These are phyloP conservation scores for Podospora pseudopauciseta DNA, from an alignment of 495 filamentous ascomycete genomes.

Conservation along the genomic window DNA sequence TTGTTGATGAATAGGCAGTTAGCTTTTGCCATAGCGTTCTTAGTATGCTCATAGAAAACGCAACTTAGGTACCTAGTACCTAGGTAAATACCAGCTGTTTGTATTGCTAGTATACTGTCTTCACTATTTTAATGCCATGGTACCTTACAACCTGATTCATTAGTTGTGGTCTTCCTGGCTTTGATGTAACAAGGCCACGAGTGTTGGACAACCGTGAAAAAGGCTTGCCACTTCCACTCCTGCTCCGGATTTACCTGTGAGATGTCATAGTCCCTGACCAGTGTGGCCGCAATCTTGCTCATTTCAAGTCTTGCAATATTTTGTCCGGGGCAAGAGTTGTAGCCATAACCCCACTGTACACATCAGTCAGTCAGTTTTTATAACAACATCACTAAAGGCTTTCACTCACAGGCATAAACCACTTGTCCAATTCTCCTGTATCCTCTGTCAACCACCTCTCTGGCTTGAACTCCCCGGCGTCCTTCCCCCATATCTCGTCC, in stretches of 20 bases:
- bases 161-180: background rate
- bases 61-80: too few relatives aligned
- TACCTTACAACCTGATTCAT: background rate
- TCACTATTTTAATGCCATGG: too few relatives aligned
- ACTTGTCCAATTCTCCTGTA: constrained; percentile 29
- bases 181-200: constrained; percentile 37
- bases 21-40: too few relatives aligned
- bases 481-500: constrained; percentile 38
- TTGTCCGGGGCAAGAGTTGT: constrained; percentile 42
- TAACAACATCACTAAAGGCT: too few relatives aligned
- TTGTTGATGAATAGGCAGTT: too few relatives aligned
- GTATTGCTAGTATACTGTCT: too few relatives aligned
- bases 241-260: constrained; percentile 36
- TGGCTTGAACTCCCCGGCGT: constrained; percentile 40
- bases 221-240: constrained; percentile 38
- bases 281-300: constrained; percentile 36
- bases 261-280: constrained; percentile 38
- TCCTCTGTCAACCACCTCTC: constrained; percentile 41
- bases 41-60: too few relatives aligned
- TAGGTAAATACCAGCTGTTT: too few relatives aligned
- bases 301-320: constrained; percentile 49
- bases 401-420: constrained; percentile 31
- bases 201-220: constrained; percentile 38
- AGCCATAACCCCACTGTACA: constrained; percentile 42
- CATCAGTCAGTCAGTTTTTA: background rate